Evolutionary conservation across 345 rosid species (phyloP).

Genomic region (Heritiera fomes): DNA sequence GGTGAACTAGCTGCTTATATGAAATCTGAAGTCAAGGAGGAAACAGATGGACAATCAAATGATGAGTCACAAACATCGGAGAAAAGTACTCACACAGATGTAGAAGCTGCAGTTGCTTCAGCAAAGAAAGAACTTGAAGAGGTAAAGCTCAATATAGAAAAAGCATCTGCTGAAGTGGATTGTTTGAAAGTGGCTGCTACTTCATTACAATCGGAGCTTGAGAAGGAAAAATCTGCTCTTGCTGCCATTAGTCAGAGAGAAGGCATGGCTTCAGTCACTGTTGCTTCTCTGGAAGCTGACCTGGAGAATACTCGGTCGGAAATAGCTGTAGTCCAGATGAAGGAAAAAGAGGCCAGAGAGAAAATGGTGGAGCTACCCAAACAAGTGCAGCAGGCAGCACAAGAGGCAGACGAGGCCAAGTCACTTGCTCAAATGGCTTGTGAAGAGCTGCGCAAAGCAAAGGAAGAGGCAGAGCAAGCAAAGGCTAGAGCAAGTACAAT

Average conservation of each 20-base stretch:
- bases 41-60: constrained; percentile 27
- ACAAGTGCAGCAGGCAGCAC: constrained; percentile 69
- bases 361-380: constrained; percentile 68
- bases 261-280: constrained; percentile 84
- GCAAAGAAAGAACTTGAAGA: constrained; percentile 84
- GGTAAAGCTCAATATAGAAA: constrained; percentile 76
- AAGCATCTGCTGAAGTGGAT: constrained; percentile 66
- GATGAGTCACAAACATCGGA: constrained; percentile 34
- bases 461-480: constrained; percentile 82
- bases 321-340: constrained; percentile 56
- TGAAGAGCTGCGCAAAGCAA: constrained; percentile 70
- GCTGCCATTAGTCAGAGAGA: constrained; percentile 64
- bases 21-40: constrained; percentile 58
- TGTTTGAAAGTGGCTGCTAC: constrained; percentile 64
- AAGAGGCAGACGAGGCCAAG: constrained; percentile 78
- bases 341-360: constrained; percentile 66
- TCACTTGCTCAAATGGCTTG: constrained; percentile 57
- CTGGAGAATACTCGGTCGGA: constrained; percentile 61
- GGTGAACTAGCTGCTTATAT: constrained; percentile 73
- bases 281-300: constrained; percentile 75
- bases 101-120: constrained; percentile 64
- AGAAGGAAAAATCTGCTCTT: constrained; percentile 59
- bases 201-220: constrained; percentile 64
- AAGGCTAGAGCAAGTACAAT: constrained; percentile 71
- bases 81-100: constrained; percentile 45